phyloP scores from a whole-genome alignment of 2,329 filamentous ascomycete genomes.

The Microcyclospora tardicrescens region DNA sequence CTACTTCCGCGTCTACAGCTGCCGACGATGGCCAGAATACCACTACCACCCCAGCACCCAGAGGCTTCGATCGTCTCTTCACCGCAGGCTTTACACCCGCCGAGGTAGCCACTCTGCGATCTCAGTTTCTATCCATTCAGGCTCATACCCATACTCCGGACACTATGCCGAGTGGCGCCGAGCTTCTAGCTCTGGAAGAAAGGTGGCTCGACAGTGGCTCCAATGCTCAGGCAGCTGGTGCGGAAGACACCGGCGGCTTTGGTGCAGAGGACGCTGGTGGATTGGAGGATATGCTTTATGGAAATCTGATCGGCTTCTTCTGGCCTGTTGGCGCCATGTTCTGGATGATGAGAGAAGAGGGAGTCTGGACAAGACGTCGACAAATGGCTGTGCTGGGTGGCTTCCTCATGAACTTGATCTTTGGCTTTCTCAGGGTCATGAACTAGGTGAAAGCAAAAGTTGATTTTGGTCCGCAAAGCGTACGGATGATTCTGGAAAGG shows the following conservation, averaged over 20 bases:
- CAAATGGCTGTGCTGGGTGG: constrained; percentile 79
- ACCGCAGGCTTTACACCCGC: constrained; percentile 66
- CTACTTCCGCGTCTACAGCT: background rate
- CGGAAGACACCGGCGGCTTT: constrained; percentile 30
- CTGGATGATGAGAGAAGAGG: constrained; percentile 77
- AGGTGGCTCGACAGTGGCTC: constrained; percentile 64
- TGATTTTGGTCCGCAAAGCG: constrained; percentile 15
- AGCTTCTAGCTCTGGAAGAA: constrained; percentile 70
- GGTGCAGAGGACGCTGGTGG: constrained; percentile 47
- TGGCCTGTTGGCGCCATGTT: constrained; percentile 79
- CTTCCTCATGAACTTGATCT: constrained; percentile 62
- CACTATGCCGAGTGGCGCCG: constrained; percentile 68
- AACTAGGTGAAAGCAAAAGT: constrained; percentile 14
- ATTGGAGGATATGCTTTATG: constrained; percentile 76
- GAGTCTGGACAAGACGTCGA: constrained; percentile 72
- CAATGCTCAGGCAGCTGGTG: constrained; percentile 21
- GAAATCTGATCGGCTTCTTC: constrained; percentile 84
- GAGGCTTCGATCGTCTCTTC: constrained; percentile 80
- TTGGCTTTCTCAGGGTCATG: constrained; percentile 56
- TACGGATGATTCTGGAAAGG: constrained; percentile 2
- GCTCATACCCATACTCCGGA: constrained; percentile 73
- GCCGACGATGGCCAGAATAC: constrained; percentile 1
- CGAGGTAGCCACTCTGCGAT: constrained; percentile 72
- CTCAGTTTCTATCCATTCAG: constrained; percentile 81
- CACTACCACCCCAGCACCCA: constrained; percentile 45